phyloP scores from a whole-genome alignment of 768 basidiomycete genomes.

The Mycena galericulata region DNA sequence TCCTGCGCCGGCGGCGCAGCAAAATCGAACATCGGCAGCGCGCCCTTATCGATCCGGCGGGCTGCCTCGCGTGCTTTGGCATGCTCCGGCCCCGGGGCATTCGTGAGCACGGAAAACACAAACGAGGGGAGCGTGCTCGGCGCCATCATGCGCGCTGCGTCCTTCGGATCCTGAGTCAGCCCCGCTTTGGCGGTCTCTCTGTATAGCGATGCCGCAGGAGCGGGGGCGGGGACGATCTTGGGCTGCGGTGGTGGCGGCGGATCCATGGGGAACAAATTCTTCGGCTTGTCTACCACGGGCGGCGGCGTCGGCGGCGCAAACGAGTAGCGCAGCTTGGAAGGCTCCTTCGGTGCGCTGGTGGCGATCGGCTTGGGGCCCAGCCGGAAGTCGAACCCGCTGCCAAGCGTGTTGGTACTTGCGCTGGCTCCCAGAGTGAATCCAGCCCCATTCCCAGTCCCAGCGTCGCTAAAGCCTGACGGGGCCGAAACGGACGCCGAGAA shows the following conservation, averaged over 20 bases:
- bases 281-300: conserved; percentile 30
- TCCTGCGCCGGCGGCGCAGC: conserved; percentile 13
- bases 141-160: conserved; percentile 44
- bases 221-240: conserved; percentile 28
- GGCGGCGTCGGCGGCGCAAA: conserved; percentile 44
- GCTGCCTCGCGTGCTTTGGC: conserved; percentile 50
- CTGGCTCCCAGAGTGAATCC: conserved; percentile 9
- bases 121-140: conserved; percentile 51
- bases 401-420: conserved; percentile 17
- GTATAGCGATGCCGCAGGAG: conserved; percentile 10
- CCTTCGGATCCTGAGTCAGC: conserved; percentile 40
- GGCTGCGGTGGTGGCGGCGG: conserved; percentile 31
- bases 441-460: too few species aligned
- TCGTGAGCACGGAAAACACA: conserved; percentile 45
- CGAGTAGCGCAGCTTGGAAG: conserved; percentile 78
- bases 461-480: not conserved
- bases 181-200: not conserved
- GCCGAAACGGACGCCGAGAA: not conserved
- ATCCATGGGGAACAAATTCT: conserved; percentile 24
- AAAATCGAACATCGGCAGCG: conserved; percentile 62
- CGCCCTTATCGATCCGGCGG: conserved; percentile 50
- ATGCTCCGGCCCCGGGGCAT: conserved; percentile 37
- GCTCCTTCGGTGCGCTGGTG: conserved; percentile 75
- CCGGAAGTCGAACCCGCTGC: too few species aligned
- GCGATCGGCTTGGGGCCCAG: conserved; percentile 40